Conservation (phyloP, 2,329 filamentous ascomycete genomes). For the Zymoseptoria ardabiliae region DNA sequence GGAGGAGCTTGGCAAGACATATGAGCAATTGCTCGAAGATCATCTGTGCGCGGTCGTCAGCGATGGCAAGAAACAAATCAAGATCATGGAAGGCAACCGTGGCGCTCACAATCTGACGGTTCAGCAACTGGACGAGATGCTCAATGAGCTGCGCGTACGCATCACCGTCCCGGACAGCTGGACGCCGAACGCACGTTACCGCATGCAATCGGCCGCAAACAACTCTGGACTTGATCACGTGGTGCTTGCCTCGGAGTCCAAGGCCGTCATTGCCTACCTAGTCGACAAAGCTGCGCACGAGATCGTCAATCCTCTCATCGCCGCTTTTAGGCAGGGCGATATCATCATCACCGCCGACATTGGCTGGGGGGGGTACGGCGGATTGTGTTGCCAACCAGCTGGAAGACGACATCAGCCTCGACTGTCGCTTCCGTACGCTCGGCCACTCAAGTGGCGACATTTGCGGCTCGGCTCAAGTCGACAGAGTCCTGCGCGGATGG, state of each 20-base stretch:
- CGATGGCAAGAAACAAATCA: constrained; percentile 3
- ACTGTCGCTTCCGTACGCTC: constrained; percentile 6
- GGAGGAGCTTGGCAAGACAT: constrained; percentile 1
- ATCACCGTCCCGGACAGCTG: constrained; percentile 12
- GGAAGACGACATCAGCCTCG: not conserved
- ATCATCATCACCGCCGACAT: constrained; percentile 6
- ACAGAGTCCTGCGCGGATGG: constrained; percentile 2
- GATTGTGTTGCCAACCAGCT: constrained; percentile 5
- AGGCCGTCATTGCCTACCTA: constrained; percentile 11
- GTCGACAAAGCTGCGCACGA: constrained; percentile 1
- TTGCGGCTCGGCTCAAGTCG: constrained; percentile 8
- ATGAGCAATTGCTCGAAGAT: constrained; percentile 5
- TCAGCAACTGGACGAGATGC: not conserved
- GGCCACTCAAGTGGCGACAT: constrained; percentile 5
- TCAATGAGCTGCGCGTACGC: not conserved
- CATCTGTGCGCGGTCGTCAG: constrained; percentile 6
- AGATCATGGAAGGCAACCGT: not conserved
- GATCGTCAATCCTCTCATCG: not conserved
- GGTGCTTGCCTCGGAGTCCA: constrained; percentile 9
- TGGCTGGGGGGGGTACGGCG: constrained; percentile 8
- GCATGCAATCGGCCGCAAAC: constrained; percentile 12
- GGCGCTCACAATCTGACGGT: not conserved
- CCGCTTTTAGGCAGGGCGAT: not conserved
- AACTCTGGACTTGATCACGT: constrained; percentile 4
- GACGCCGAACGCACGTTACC: constrained; percentile 2